Percentiles rank a stretch among this genome's conserved stretches.
Evolutionary conservation across 495 filamentous ascomycete genomes (phyloP).

Genomic region (Hypoxylon cercidicola): DNA sequence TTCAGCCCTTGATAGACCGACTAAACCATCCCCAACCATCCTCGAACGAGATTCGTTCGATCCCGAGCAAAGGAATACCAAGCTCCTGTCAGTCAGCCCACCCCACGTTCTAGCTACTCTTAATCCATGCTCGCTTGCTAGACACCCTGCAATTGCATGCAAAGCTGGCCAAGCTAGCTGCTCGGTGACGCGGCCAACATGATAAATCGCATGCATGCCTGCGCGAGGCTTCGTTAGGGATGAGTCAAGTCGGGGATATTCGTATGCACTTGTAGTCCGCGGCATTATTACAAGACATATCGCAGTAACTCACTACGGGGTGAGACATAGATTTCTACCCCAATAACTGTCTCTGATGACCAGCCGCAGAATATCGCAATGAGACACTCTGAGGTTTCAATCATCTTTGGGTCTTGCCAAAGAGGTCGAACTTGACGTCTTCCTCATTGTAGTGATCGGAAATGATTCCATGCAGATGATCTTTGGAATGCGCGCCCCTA

Average conservation of each 20-base stretch:
- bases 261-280: constrained; percentile 7
- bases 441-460: constrained; percentile 86
- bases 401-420: constrained; percentile 43
- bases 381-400: constrained; percentile 8
- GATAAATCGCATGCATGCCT: not conserved
- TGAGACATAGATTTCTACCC: not conserved
- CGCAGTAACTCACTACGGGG: constrained; percentile 4
- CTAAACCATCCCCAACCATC: constrained; percentile 11
- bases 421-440: constrained; percentile 73
- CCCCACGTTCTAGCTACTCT: constrained; percentile 28
- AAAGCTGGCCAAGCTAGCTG: constrained; percentile 15
- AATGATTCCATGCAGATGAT: constrained; percentile 82
- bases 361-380: constrained; percentile 20
- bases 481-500: constrained; percentile 82
- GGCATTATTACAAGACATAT: constrained; percentile 9
- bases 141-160: constrained; percentile 30
- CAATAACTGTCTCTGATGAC: constrained; percentile 1
- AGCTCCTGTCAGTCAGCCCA: constrained; percentile 34
- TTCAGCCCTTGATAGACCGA: constrained; percentile 28
- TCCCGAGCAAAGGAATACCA: constrained; percentile 17
- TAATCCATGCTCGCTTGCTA: constrained; percentile 9
- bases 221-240: constrained; percentile 17
- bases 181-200: constrained; percentile 43
- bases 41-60: constrained; percentile 33
- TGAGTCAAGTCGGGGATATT: constrained; percentile 33